phyloP scores from a whole-genome alignment of 257 asterid species.

The Nemophila menziesii region DNA sequence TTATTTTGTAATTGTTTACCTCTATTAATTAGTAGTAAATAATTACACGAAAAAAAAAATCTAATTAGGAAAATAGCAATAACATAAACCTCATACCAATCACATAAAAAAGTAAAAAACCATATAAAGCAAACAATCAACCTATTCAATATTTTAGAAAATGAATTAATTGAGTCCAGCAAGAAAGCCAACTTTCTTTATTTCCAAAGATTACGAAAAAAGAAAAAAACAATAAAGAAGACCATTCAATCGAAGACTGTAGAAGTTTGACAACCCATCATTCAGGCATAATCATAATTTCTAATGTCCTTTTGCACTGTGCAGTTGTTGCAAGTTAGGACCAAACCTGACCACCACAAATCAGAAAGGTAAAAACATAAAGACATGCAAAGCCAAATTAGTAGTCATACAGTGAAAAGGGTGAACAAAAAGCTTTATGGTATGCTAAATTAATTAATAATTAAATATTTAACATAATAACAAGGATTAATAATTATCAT shows the following conservation, averaged over 20 bases:
- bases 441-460: too few species aligned
- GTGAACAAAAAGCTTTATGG: background rate
- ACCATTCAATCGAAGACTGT: background rate
- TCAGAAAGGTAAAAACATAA: background rate
- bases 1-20: too few species aligned
- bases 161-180: too few species aligned
- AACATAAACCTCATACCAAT: too few species aligned
- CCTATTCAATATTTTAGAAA: background rate
- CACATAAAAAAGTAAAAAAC: background rate
- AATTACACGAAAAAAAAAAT: too few species aligned
- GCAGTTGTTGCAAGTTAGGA: background rate
- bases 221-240: background rate
- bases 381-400: too few species aligned
- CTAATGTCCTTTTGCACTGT: background rate
- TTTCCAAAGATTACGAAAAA: too few species aligned
- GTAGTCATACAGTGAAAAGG: background rate
- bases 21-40: too few species aligned
- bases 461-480: too few species aligned
- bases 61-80: too few species aligned
- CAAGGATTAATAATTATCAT: too few species aligned
- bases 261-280: background rate
- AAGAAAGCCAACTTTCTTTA: too few species aligned
- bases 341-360: background rate
- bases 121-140: background rate
- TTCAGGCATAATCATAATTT: background rate